Evolutionary conservation across 805 yeast genomes (phyloP).

Genomic region (Candida hungchunana): DNA sequence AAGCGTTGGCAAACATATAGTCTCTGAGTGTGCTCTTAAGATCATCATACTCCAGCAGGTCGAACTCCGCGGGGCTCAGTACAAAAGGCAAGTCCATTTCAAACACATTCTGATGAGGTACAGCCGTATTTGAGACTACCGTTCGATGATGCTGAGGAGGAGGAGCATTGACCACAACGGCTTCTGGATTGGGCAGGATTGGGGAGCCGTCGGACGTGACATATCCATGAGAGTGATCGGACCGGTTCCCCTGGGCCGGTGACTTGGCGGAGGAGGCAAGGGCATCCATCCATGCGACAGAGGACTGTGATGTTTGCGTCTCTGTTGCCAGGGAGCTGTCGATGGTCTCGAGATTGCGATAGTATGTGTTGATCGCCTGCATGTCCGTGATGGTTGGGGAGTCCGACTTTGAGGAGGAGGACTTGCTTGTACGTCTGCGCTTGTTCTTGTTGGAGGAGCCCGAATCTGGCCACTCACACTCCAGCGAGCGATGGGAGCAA

Average conservation of each 20-base stretch:
- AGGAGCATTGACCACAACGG: too few relatives aligned
- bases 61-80: conserved; percentile 17
- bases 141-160: conserved; percentile 1
- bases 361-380: conserved; percentile 12
- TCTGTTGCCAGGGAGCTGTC: conserved; percentile 10
- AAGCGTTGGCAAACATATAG: conserved; percentile 36
- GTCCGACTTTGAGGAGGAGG: conserved; percentile 2
- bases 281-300: conserved; percentile 3
- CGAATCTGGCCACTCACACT: conserved; percentile 15
- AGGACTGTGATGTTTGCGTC: not conserved
- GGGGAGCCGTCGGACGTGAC: conserved; percentile 3
- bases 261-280: not conserved
- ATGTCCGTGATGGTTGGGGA: conserved; percentile 5
- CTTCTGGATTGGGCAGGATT: too few relatives aligned
- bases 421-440: conserved; percentile 1
- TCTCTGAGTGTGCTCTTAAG: conserved; percentile 34
- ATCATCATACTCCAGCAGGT: conserved; percentile 27
- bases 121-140: not conserved
- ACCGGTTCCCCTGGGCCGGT: conserved; percentile 2
- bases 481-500: conserved; percentile 4
- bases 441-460: conserved; percentile 6
- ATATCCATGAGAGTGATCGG: conserved; percentile 2
- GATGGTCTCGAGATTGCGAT: conserved; percentile 15
- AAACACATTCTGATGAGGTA: too few relatives aligned
- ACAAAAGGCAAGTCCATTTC: conserved; percentile 6